Base-by-base conservation (phyloP, 179 eudicot genomes). In the Patellifolia procumbens region DNA sequence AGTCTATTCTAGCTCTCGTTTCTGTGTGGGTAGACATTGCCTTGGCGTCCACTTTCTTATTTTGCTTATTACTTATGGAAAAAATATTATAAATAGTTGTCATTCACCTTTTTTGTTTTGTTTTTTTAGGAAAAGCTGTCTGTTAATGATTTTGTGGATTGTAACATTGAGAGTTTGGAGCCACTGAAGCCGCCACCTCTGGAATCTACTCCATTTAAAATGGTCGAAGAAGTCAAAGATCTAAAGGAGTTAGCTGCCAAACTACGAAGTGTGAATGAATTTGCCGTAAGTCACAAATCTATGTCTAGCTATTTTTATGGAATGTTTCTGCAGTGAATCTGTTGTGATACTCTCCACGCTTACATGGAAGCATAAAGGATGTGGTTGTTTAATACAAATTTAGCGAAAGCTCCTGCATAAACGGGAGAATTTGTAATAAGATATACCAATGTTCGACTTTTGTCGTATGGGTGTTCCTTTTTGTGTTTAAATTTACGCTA, bases 201-300 rank as follows among this genome's bases (percentile, higher is more conserved):
- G 31, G 92, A 87, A 77, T 79, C 73, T 76, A 94, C 97, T 60
- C 92, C 97, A 11, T 93, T 90, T 77, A 91, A 87, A 85, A 73
- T 89, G 76, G 95, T 94, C 61, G 88, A 90, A 79, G 90, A 89
- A 19, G 93, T 94, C 58, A 88, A 85, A 73, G 97, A 89, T 80
- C 83, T 94, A 89, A 94, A 94, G 86, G 91, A 85, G 72, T 76
- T 94, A 81, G 97, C 90, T 68, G 86, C 88, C n/a, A 92, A 89
- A 74, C 81, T 94, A 74, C 86, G 87, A 52, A 79, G 70, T 45
- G 93, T 80, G 78, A 84, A 84, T 87, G 98, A 93, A 80, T 87
- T 94, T 84, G 93, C 98, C 82, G 98, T 94, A 85, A 86, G 81
- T 81, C 29, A 22, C 10, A 56, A 17, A 22, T 24, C 22, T 20